Evolutionary conservation across 73 alveolate genomes (phyloP).

Genomic region (Paramecium sonneborni): DNA sequence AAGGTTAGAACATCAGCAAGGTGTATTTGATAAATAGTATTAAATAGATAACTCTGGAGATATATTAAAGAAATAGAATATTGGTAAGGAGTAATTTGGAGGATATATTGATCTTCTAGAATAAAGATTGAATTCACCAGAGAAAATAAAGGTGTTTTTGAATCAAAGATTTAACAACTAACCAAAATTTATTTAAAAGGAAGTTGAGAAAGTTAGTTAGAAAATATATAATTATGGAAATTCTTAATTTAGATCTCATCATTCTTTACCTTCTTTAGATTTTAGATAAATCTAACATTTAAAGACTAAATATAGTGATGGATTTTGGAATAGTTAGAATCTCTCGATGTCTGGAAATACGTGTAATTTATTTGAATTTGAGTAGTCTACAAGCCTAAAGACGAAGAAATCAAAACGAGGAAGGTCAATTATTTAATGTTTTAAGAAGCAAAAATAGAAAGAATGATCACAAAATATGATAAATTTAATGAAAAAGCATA

Average conservation of each 20-base stretch:
- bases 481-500: constrained; percentile 45
- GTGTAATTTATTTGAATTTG: neutral
- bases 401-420: constrained; percentile 48
- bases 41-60: neutral
- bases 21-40: neutral
- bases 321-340: neutral
- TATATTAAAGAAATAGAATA: neutral
- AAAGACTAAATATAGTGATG: neutral
- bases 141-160: neutral
- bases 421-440: constrained; percentile 40
- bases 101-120: constrained; percentile 17
- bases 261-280: constrained; percentile 8
- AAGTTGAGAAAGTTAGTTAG: neutral
- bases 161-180: neutral
- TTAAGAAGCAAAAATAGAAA: constrained; percentile 54
- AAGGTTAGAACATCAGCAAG: neutral
- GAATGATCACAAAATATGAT: constrained; percentile 56
- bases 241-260: neutral
- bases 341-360: neutral
- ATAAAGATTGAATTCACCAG: neutral
- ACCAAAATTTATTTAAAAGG: neutral
- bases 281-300: neutral
- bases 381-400: constrained; percentile 33
- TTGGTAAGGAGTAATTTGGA: neutral
- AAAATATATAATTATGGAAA: constrained; percentile 1